Conservation (phyloP, 164 flowering plant species). For the Vitis rotundifolia region DNA sequence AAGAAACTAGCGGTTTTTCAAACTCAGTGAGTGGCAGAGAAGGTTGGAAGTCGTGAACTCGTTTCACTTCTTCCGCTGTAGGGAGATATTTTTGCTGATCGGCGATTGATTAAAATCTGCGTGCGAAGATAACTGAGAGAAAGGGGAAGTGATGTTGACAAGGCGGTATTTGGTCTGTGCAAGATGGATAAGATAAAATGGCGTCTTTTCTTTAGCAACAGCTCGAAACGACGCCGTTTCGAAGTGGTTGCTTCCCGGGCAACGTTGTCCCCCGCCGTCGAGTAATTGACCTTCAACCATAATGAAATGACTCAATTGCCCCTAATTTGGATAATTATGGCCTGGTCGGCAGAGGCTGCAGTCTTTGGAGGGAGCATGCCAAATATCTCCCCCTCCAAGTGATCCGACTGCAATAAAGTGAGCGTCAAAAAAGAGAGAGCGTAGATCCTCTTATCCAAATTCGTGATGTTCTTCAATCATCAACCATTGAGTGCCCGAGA, state of each 20-base stretch:
- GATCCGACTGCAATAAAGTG: no score
- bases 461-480: background rate
- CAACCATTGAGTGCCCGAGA: background rate
- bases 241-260: background rate
- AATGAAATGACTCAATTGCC: background rate
- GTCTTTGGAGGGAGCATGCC: no score
- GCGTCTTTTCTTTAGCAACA: background rate
- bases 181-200: slow-evolving; percentile 3
- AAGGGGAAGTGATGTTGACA: slow-evolving; percentile 5
- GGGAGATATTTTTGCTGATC: background rate
- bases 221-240: slow-evolving; percentile 5
- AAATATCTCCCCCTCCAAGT: no score
- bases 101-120: background rate
- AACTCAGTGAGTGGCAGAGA: background rate
- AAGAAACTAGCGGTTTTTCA: background rate
- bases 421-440: no score
- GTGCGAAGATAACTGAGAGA: background rate
- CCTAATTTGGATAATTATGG: background rate
- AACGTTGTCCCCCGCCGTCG: background rate
- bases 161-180: background rate
- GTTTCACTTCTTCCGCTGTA: background rate
- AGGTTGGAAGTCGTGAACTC: background rate
- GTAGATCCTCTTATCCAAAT: no score
- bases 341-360: no score
- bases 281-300: background rate